Percentiles rank a stretch among this genome's conserved stretches.
Conservation (phyloP, 345 rosid species). For the Brassica cretica region DNA sequence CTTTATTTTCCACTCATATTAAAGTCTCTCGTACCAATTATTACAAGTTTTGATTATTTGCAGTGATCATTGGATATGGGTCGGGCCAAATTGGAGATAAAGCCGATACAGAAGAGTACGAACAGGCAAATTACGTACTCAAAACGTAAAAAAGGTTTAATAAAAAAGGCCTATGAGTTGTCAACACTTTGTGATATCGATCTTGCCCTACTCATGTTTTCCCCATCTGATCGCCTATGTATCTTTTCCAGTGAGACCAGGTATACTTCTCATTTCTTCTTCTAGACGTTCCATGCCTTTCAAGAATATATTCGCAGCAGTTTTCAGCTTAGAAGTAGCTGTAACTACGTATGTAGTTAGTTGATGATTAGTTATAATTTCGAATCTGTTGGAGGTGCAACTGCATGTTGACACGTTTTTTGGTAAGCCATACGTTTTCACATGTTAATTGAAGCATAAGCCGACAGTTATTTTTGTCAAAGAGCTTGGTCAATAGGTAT, state of each 20-base stretch:
- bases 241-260: constrained; percentile 59
- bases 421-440: background rate
- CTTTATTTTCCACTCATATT: background rate
- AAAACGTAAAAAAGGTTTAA: constrained; percentile 53
- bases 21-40: background rate
- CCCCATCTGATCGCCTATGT: constrained; percentile 59
- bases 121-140: constrained; percentile 60
- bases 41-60: background rate
- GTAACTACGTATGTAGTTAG: constrained; percentile 12
- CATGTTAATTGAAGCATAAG: background rate
- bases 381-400: constrained; percentile 15
- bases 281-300: constrained; percentile 8
- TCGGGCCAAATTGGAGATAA: constrained; percentile 52
- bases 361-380: background rate
- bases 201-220: constrained; percentile 64
- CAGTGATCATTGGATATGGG: constrained; percentile 44
- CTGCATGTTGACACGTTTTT: constrained; percentile 7
- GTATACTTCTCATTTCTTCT: constrained; percentile 26
- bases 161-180: constrained; percentile 65
- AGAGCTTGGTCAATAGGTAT: background rate
- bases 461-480: background rate
- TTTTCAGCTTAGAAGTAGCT: background rate
- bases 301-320: background rate
- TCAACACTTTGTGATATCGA: constrained; percentile 63
- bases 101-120: constrained; percentile 54